Evolutionary conservation across 768 basidiomycete species (phyloP).

Genomic region (Lactarius quietus): DNA sequence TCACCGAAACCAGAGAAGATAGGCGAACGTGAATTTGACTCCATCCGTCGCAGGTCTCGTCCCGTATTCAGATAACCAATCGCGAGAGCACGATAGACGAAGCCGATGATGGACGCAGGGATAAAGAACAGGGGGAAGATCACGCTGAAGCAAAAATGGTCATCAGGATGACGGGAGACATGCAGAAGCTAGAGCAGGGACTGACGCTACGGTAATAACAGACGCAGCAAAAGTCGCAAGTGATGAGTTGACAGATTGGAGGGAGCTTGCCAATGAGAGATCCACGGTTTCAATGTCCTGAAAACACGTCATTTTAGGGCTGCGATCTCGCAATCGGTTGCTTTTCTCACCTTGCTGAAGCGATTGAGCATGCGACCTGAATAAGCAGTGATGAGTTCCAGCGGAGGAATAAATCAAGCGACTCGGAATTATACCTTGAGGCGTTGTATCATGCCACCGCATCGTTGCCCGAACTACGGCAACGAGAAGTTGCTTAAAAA

Average conservation of each 20-base stretch:
- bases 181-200: conserved; percentile 13
- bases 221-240: conserved; percentile 75
- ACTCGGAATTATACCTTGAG: conserved; percentile 60
- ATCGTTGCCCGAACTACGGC: conserved; percentile 79
- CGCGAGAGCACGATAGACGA: conserved; percentile 64
- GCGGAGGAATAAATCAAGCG: conserved; percentile 1
- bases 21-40: conserved; percentile 81
- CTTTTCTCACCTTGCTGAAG: conserved; percentile 56
- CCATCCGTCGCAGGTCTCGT: conserved; percentile 84
- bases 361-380: conserved; percentile 82
- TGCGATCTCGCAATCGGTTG: background rate
- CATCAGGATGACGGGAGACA: conserved; percentile 27
- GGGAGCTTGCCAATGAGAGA: conserved; percentile 57
- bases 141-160: conserved; percentile 36
- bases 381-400: conserved; percentile 5
- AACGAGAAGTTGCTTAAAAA: conserved; percentile 53
- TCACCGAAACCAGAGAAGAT: conserved; percentile 84
- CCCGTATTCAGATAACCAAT: conserved; percentile 76
- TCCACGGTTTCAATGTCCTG: conserved; percentile 88
- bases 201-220: conserved; percentile 66
- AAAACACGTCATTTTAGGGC: background rate
- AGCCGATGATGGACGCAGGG: conserved; percentile 71
- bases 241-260: conserved; percentile 75
- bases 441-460: conserved; percentile 81
- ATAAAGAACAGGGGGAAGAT: conserved; percentile 83